Evolutionary conservation across 2,329 filamentous ascomycete species (phyloP), one percentile per base, ranked within the genome.

Genomic region (Venturia carpophila): DNA sequence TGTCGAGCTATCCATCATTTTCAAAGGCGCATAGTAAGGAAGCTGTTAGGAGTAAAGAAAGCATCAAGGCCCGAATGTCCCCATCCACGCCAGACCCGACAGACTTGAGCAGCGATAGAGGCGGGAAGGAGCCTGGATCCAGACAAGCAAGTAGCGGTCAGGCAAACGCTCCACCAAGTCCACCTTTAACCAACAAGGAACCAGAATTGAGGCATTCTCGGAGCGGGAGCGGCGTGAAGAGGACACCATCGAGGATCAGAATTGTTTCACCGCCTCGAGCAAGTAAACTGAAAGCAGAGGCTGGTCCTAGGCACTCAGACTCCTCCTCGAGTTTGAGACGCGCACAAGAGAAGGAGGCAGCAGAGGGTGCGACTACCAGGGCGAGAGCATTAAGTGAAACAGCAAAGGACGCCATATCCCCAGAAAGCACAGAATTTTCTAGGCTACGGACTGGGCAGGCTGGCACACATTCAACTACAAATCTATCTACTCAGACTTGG

Each of bases 11-110:
- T 73, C 91, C 92, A 1, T 82, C 83, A 13, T 91, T 95, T 76
- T 94, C 90, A 77, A 97, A 95, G 77, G 89, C 89, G 15, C 91
- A 96, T 75, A 95, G 91, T 80, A 94, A 92, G 75, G 93, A 97
- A 78, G 85, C 86, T 56, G 84, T 96, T 64, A 82, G 85, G 68
- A 87, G 85, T 72, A 80, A 74, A 63, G 78, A 79, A 43, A 74
- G 76, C 19, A 60, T 70, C 34, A 74, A 72, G 63, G 68, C 72
- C 30, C 73, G 69, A 62, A 68, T 72, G 66, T 65, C 70, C 67
- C 64, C 71, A 67, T 71, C 75, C 71, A 70, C 74, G 6, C 77
- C 79, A 15, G 77, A 79, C 49, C 69, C 76, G 13, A 79, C 79
- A 63, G 78, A 80, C 58, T 66, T 75, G 42, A 74, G 74, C 45